Base-by-base conservation (phyloP, 83 land plant genomes). In the Thuja plicata region DNA sequence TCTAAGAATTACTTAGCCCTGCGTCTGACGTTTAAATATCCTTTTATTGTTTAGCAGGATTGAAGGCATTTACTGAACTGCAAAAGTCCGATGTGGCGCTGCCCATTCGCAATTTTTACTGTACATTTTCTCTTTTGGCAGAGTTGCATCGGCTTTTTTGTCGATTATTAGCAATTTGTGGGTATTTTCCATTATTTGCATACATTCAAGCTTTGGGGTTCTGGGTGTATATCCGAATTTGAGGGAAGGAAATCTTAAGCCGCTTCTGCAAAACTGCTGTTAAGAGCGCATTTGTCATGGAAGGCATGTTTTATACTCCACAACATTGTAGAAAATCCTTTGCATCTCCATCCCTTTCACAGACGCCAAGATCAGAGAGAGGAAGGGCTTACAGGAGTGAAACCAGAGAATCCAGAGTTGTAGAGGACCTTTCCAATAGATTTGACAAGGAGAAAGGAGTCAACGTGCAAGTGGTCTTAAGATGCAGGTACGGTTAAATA, bases 361-460 rank as follows among this genome's bases (percentile, higher is more conserved):
- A 83, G 15, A 83, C 86, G 4, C 35, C 86, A 21, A 43, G 86
- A 43, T 46, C 55, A n/a, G 86, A 46, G 32, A 45, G 32, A 45
- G 57, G 55, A 45, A 83, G 86, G 32, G 19, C 15, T 41, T 48
- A 12, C 38, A 76, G 79, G 79, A 34, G 38, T 76, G 79, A 48
- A 83, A 30, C 34, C 86, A 83, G 55, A 83, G 43, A 48, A 83
- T 48, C 34, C 57, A 83, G 55, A 83, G 43, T 83, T 30, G 54
- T 30, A n/a, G 86, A 83, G 55, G 45, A 83, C 57, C 43, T 83
- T 46, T 83, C 86, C 34, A 13, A 45, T 27, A 13, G 54, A 46
- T 83, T 45, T 83, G 99, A 96, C 48, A 97, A 92, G 86, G 99
- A 98, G 13, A 98, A 93, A 89, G 99, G 97, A 38, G 99, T 98